Evolutionary conservation across 768 basidiomycete genomes (phyloP).

Genomic region (Xerocomus spinulosus): DNA sequence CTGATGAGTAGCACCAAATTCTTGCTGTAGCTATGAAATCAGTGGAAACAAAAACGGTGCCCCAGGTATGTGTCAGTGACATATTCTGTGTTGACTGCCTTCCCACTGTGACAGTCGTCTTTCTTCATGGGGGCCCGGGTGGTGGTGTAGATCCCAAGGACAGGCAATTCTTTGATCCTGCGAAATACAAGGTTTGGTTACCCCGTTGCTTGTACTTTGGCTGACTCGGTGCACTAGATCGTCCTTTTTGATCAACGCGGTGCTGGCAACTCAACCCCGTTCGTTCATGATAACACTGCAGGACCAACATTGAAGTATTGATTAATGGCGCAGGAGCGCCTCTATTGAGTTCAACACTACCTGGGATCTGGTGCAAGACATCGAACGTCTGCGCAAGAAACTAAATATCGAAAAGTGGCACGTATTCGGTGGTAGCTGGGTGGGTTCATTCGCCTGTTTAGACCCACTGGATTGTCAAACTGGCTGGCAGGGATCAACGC

Average conservation of each 20-base stretch:
- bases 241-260: slow-evolving; percentile 90
- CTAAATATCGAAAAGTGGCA: slow-evolving; percentile 84
- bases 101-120: slow-evolving; percentile 62
- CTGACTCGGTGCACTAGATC: slow-evolving; percentile 44
- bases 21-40: slow-evolving; percentile 62
- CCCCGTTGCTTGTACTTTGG: not conserved
- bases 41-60: slow-evolving; percentile 72
- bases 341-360: slow-evolving; percentile 86
- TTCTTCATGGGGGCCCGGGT: slow-evolving; percentile 82
- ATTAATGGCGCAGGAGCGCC: slow-evolving; percentile 50
- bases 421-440: slow-evolving; percentile 94
- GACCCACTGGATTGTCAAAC: not conserved
- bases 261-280: slow-evolving; percentile 83
- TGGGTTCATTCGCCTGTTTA: slow-evolving; percentile 27
- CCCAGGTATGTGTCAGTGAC: slow-evolving; percentile 48
- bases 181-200: slow-evolving; percentile 67
- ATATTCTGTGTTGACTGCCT: not conserved
- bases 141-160: slow-evolving; percentile 68
- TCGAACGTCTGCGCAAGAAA: slow-evolving; percentile 75
- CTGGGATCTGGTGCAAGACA: slow-evolving; percentile 88
- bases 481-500: slow-evolving; percentile 66
- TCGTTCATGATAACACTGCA: slow-evolving; percentile 25
- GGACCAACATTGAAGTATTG: slow-evolving; percentile 1
- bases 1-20: slow-evolving; percentile 1
- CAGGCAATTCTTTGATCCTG: slow-evolving; percentile 76